Percentiles rank a stretch among this genome's conserved stretches.
Conservation (phyloP, 306 rosid genomes). For the Malus sylvestris region DNA sequence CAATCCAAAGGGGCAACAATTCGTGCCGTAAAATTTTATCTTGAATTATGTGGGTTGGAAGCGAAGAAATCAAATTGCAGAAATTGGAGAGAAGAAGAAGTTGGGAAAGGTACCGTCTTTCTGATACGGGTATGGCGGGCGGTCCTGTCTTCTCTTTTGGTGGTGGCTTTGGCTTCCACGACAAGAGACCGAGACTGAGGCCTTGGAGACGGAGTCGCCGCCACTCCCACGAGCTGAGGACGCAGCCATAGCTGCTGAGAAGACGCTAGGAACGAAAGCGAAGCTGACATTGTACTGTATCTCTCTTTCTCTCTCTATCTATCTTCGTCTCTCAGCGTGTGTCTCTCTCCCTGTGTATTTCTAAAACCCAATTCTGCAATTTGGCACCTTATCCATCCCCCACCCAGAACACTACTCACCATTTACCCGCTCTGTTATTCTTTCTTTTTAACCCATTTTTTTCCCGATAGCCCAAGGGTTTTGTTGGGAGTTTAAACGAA, state of each 20-base stretch:
- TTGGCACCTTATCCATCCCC: background rate
- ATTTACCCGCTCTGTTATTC: background rate
- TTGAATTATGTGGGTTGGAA: background rate
- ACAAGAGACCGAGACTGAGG: constrained; percentile 22
- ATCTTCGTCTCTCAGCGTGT: background rate
- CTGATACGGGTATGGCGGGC: constrained; percentile 68
- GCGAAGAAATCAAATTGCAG: background rate
- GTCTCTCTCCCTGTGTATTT: background rate
- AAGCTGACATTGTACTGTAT: constrained; percentile 8
- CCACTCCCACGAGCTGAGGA: constrained; percentile 2
- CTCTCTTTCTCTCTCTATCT: background rate
- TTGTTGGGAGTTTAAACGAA: no score
- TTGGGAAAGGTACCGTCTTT: constrained; percentile 45
- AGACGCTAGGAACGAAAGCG: constrained; percentile 7
- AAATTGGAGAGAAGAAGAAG: background rate
- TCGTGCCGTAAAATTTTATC: background rate
- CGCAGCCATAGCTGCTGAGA: constrained; percentile 15
- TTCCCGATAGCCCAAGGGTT: no score
- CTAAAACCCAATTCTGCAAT: background rate
- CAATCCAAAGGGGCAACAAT: background rate
- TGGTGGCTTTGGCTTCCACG: constrained; percentile 41
- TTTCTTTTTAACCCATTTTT: background rate
- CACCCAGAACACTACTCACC: background rate
- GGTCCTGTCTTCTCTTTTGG: constrained; percentile 54
- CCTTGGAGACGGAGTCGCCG: background rate